Percentiles rank a stretch among this genome's conserved stretches.
Conservation (phyloP, 2,329 filamentous ascomycete genomes). For the Bimuria novae-zelandiae region DNA sequence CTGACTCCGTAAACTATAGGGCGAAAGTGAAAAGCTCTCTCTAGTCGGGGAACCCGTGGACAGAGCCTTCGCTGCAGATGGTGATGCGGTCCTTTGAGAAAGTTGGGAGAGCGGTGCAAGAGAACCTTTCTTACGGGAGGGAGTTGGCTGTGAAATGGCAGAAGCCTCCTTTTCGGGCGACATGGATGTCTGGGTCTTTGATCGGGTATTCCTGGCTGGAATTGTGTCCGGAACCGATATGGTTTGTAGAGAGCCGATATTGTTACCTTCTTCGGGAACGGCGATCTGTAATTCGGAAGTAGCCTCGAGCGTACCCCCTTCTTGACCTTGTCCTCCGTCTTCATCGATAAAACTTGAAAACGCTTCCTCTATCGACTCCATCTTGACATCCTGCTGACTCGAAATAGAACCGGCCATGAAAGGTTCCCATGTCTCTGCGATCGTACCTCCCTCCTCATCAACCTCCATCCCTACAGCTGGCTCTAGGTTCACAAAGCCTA, state of each 20-base stretch:
- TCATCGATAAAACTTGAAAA: neutral
- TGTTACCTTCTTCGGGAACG: conserved; percentile 26
- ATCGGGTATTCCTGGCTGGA: conserved; percentile 39
- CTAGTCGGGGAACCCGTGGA: conserved; percentile 27
- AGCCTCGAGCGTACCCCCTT: neutral
- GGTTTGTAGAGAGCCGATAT: conserved; percentile 24
- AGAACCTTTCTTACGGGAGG: conserved; percentile 25
- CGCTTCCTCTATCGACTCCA: conserved; percentile 38
- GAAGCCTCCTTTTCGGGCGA: conserved; percentile 25
- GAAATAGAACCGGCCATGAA: neutral
- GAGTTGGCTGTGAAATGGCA: conserved; percentile 15
- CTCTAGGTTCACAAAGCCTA: neutral
- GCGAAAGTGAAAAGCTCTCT: conserved; percentile 24
- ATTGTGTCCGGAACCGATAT: conserved; percentile 28
- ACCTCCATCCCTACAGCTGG: neutral
- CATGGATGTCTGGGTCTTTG: conserved; percentile 32
- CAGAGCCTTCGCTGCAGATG: conserved; percentile 20
- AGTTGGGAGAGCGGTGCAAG: conserved; percentile 19
- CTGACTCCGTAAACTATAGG: conserved; percentile 35
- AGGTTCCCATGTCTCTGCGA: neutral
- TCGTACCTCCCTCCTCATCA: neutral
- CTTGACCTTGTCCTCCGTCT: conserved; percentile 8
- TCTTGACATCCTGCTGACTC: conserved; percentile 27
- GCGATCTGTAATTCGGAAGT: conserved; percentile 21
- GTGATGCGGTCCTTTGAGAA: conserved; percentile 22